A percentile compares a stretch with the other conserved stretches of the same genome.
Evolutionary conservation across 164 flowering plant genomes (phyloP).

Genomic region (Houttuynia cordata): DNA sequence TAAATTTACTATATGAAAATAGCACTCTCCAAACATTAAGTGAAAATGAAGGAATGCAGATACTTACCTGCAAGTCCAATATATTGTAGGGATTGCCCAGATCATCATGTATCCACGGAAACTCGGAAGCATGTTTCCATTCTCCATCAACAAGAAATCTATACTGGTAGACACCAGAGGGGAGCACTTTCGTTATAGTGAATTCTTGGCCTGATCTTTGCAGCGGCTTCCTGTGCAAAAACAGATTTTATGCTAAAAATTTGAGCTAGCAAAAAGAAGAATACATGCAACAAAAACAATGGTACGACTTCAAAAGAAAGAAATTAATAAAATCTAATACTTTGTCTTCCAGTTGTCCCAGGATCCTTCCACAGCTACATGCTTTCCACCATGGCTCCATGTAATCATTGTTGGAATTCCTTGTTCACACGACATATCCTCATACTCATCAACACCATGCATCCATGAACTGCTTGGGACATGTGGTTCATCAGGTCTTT

Average conservation of each 20-base stretch:
- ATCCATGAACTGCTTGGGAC: conserved; percentile 39
- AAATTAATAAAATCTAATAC: conserved; percentile 19
- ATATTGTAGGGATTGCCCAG: conserved; percentile 53
- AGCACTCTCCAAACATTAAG: background rate
- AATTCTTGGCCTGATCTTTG: conserved; percentile 86
- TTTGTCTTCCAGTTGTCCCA: conserved; percentile 86
- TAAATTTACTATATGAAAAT: too few species aligned
- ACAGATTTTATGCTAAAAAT: background rate
- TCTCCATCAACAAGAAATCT: conserved; percentile 78
- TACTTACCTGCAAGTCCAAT: conserved; percentile 64
- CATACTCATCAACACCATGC: conserved; percentile 34
- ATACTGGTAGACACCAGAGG: conserved; percentile 85
- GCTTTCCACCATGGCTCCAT: conserved; percentile 74
- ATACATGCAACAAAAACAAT: background rate
- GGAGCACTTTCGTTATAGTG: conserved; percentile 70
- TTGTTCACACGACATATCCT: conserved; percentile 44
- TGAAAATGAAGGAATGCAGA: background rate
- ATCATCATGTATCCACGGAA: conserved; percentile 63
- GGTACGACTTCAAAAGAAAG: too few species aligned
- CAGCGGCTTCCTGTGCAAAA: conserved; percentile 40
- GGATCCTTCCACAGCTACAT: conserved; percentile 78
- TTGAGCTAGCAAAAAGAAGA: background rate
- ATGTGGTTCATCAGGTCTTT: conserved; percentile 58
- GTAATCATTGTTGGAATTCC: conserved; percentile 86
- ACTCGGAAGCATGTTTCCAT: conserved; percentile 61